phyloP scores from a whole-genome alignment of 441 rosid species.

The Euphorbia corollata region DNA sequence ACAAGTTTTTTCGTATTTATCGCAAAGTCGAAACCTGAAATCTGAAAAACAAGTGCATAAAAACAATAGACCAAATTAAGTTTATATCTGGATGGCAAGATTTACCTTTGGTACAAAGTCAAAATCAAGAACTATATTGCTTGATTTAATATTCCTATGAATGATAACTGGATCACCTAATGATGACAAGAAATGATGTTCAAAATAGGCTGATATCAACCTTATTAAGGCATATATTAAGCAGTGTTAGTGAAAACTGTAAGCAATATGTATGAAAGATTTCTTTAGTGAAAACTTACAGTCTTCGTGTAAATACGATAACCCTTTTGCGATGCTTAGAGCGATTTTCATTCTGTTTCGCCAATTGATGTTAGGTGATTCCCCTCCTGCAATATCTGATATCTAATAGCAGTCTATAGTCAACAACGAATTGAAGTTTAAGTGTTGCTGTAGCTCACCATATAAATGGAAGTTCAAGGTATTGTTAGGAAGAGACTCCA shows the following conservation, averaged over 20 bases:
- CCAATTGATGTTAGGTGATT: background rate
- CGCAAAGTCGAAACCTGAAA: background rate
- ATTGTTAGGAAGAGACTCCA: background rate
- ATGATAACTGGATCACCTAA: background rate
- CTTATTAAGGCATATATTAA: too few relatives aligned
- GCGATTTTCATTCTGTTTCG: slow-evolving; percentile 1
- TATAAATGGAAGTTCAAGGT: slow-evolving; percentile 5
- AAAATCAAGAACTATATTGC: background rate
- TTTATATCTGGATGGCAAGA: background rate
- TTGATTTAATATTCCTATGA: slow-evolving; percentile 1
- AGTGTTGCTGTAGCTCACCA: background rate
- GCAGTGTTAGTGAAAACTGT: too few relatives aligned
- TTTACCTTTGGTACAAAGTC: background rate
- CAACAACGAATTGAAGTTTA: too few relatives aligned
- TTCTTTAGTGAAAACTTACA: background rate
- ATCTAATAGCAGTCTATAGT: too few relatives aligned
- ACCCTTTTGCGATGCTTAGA: background rate
- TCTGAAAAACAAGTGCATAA: background rate
- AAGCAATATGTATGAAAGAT: too few relatives aligned
- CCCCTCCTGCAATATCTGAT: background rate
- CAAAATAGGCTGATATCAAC: too few relatives aligned
- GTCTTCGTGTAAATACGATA: background rate
- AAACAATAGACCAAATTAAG: too few relatives aligned
- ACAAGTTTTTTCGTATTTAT: background rate
- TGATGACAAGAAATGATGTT: background rate